Conservation (phyloP, 176 grass and related monocot genomes). For the Aegilops speltoides region DNA sequence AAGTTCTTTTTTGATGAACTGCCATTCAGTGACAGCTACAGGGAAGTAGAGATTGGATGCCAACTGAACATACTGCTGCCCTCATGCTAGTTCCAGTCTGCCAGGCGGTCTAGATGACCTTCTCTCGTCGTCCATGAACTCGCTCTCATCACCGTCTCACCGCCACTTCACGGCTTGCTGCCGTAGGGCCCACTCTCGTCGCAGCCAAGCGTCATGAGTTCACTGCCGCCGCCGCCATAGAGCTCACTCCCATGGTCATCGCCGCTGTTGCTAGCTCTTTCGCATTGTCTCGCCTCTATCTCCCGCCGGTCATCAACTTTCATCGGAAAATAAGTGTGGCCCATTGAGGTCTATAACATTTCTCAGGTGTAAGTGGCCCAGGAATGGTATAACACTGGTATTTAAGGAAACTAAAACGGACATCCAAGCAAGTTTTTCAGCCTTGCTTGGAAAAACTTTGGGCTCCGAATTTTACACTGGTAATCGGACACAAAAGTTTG, state of each 20-base stretch:
- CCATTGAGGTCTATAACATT: background rate
- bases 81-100: background rate
- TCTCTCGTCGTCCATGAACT: background rate
- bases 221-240: background rate
- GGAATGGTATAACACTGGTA: background rate
- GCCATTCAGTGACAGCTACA: background rate
- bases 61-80: background rate
- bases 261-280: background rate
- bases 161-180: background rate
- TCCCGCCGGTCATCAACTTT: background rate
- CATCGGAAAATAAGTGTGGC: background rate
- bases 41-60: background rate
- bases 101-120: background rate
- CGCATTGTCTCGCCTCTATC: background rate
- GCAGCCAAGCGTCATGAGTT: background rate
- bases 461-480: background rate
- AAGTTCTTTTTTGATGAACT: background rate
- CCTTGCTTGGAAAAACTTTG: background rate
- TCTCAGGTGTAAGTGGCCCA: background rate
- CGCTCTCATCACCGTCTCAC: background rate
- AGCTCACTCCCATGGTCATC: background rate
- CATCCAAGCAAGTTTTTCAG: background rate
- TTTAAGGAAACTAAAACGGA: background rate
- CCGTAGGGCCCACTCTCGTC: background rate
- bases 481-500: background rate